Base-by-base conservation (phyloP, 371 early-diverging fungal genomes). In the Actinomortierella ambigua region DNA sequence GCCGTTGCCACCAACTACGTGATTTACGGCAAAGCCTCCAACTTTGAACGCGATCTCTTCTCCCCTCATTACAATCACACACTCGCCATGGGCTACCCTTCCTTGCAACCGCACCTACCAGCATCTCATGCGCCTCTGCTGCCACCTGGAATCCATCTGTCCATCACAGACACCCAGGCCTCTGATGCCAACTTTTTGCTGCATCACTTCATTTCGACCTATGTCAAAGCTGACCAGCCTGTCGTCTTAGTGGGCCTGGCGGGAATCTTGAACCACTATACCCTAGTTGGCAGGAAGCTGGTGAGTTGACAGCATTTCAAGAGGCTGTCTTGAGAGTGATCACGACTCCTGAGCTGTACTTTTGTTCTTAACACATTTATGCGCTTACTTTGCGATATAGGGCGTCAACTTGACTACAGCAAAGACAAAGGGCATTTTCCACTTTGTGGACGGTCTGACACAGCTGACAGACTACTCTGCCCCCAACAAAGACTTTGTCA, bases 171-270 rank as follows among this genome's bases (percentile, higher is more conserved):
- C 60, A 84, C 84, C 9, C 68, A 88, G n/a, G 79, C 79, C 14
- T 80, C 90, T 22, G 85, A 85, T 50, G 91, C 82, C 26, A 82
- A 86, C 63, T 91, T 89, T 70, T 68, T 91, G 40, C 50, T 91
- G 27, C 88, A 91, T 53, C 90, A 89, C 65, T 89, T 91, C 67
- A 70, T 89, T 34, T 80, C 78, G 23, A 86, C 88, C 63, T 88
- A 87, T 23, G 56, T 91, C 13, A 85, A 88, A 59, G 78, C 78
- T 1, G 79, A 82, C 59, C 81, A 79, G 43, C 77, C 69, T 46
- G 88, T 88, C 14, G 77, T 89, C 17, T 68, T 91, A 24, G 84
- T 89, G 9, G 89, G 89, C 0, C 68, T 91, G 9, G 80, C 86
- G 6, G 88, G 89, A 47, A 86, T 84, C 67, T 82, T 87, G 29